Percentiles rank a stretch among this genome's conserved stretches.
These are phyloP conservation scores for Trichophyton rubrum DNA, from an alignment of 2,329 filamentous ascomycete genomes.

Conservation along the genomic window DNA sequence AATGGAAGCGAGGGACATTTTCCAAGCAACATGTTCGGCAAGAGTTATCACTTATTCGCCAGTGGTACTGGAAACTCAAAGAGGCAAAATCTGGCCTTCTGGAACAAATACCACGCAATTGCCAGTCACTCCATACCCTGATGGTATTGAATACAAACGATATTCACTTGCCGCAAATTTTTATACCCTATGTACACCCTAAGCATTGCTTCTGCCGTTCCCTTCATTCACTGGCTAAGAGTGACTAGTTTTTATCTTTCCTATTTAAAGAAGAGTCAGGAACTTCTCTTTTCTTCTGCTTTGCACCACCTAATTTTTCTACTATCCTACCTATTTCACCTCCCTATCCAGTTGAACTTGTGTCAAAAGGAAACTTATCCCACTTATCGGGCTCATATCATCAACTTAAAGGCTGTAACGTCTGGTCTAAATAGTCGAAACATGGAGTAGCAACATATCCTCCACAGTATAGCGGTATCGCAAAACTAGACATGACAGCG, in stretches of 20 bases:
- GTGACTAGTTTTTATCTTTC: neutral
- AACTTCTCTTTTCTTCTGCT: neutral
- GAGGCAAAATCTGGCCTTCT: constrained; percentile 5
- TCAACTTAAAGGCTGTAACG: too few species aligned
- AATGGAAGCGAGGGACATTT: constrained; percentile 7
- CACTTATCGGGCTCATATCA: too few species aligned
- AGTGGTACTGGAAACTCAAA: constrained; percentile 5
- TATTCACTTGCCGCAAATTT: too few species aligned
- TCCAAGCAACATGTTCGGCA: constrained; percentile 4
- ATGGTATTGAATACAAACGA: neutral
- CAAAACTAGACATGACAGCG: neutral
- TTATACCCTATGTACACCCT: neutral
- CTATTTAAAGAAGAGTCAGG: neutral
- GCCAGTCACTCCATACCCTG: neutral
- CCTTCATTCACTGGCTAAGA: neutral
- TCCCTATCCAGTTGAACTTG: neutral
- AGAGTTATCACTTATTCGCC: neutral
- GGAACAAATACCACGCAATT: constrained; percentile 3
- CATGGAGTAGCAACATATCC: neutral
- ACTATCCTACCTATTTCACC: neutral
- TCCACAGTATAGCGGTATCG: neutral
- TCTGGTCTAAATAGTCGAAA: neutral
- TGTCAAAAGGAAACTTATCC: too few species aligned
- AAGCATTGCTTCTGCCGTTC: neutral
- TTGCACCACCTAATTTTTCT: neutral